Base-by-base conservation (phyloP, 352 stramenopile species). In the Blastocystis sp. region DNA sequence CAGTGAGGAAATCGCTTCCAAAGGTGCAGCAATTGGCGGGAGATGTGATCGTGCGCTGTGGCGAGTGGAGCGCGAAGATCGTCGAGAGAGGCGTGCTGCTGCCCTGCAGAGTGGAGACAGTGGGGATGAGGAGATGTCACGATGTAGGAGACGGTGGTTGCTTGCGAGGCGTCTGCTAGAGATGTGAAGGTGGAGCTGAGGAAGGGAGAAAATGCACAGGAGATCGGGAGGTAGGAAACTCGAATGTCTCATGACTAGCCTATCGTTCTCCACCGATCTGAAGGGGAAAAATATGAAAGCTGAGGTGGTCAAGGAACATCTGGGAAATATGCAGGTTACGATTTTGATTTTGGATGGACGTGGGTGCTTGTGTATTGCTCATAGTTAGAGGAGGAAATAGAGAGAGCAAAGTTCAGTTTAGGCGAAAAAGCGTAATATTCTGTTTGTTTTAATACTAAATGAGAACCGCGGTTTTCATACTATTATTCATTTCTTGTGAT, bases 401-500 rank as follows among this genome's bases (percentile, higher is more conserved):
- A 68, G 26, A 68, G 37, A 30, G 37, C 7, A 7, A 37, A 68
- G 37, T 68, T 68, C 59, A 39, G 11, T 16, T 16, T 68, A 39
- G 20, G 59, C 59, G 59, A 68, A 11, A 37, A 68, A 26, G 50
- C 13, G 13, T 59, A 59, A 59, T 59, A 59, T 13, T n/a, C 20
- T 59, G 50, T 59, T 59, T 59, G 50, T 59, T 59, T 13, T n/a
- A 59, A n/a, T 59, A 59, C 50, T n/a, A 13, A n/a, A 13, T 59
- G 13, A n/a, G 50, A 59, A 59, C 50, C 50, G 50, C 50, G 50
- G 50, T 59, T 59, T 59, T 59, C 50, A n/a, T n/a, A n/a, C 20
- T 59, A n/a, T 13, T 59, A n/a, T 59, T 26, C 16, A 70, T 76
- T 76, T 34, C 30, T 76, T 76, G 66, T 43, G 37, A 79, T 79